Evolutionary conservation across 495 filamentous ascomycete genomes (phyloP).

Genomic region (Friedmanniomyces simplex): DNA sequence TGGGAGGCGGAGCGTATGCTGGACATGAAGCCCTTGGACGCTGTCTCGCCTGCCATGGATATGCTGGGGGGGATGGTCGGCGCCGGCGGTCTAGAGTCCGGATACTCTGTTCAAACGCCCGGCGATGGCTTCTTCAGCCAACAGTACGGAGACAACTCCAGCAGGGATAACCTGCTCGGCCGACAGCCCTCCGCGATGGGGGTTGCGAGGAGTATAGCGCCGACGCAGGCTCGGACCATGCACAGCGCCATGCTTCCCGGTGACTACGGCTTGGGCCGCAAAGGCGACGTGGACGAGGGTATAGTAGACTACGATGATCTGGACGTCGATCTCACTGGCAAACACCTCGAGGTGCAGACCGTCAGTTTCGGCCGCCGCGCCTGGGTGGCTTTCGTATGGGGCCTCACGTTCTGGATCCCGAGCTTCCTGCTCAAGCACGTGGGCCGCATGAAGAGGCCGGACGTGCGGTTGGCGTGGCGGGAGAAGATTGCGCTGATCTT

Average conservation of each 20-base stretch:
- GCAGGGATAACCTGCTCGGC: constrained; percentile 55
- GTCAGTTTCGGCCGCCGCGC: constrained; percentile 52
- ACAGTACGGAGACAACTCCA: constrained; percentile 52
- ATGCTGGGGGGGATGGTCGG: constrained; percentile 38
- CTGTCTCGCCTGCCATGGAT: constrained; percentile 33
- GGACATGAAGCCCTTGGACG: constrained; percentile 62
- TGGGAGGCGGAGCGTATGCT: constrained; percentile 98
- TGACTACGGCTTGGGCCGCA: constrained; percentile 77
- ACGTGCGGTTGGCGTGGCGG: constrained; percentile 93
- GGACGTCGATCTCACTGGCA: constrained; percentile 67
- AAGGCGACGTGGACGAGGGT: constrained; percentile 68
- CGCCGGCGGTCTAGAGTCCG: constrained; percentile 41
- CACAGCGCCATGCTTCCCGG: constrained; percentile 39
- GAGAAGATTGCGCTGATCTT: constrained; percentile 81
- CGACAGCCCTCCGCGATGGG: constrained; percentile 46
- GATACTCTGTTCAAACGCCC: constrained; percentile 47
- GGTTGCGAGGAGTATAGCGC: constrained; percentile 57
- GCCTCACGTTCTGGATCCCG: constrained; percentile 87
- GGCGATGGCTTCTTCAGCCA: constrained; percentile 61
- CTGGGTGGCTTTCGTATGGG: constrained; percentile 79
- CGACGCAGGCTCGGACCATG: constrained; percentile 55
- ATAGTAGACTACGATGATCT: constrained; percentile 56
- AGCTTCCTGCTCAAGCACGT: constrained; percentile 69
- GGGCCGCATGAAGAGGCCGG: constrained; percentile 93
- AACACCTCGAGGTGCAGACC: constrained; percentile 61